A percentile compares a stretch with the other conserved stretches of the same genome.
phyloP scores from a whole-genome alignment of 2,329 filamentous ascomycete genomes.

The Verticillium zaregamsianum region DNA sequence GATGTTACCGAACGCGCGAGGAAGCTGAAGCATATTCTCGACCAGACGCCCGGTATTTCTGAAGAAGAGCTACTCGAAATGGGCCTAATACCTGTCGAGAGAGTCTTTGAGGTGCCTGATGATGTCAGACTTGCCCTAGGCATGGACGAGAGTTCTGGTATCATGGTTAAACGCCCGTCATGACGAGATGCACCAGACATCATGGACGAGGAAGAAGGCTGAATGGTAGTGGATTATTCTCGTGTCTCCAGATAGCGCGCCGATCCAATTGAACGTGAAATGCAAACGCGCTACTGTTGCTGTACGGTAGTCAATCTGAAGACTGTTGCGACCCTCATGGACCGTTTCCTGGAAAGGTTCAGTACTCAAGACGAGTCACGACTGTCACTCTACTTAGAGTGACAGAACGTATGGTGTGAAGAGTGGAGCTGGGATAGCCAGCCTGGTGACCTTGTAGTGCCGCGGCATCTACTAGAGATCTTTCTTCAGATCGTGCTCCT shows the following conservation, averaged over 20 bases:
- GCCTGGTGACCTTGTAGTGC: neutral
- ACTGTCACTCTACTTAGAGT: too few relatives aligned
- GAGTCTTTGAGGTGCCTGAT: constrained; percentile 34
- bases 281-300: too few relatives aligned
- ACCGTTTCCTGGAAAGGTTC: too few relatives aligned
- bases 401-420: too few relatives aligned
- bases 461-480: constrained; percentile 36
- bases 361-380: too few relatives aligned
- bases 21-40: constrained; percentile 40
- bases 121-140: constrained; percentile 25
- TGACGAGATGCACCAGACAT: neutral
- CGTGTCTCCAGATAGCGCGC: neutral
- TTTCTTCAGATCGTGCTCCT: constrained; percentile 62
- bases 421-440: neutral
- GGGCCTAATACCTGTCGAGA: constrained; percentile 41
- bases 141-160: constrained; percentile 19
- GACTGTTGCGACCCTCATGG: too few relatives aligned
- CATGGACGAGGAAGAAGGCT: neutral
- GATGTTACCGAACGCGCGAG: constrained; percentile 54
- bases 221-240: neutral
- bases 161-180: neutral
- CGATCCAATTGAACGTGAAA: too few relatives aligned
- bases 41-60: constrained; percentile 29
- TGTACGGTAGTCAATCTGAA: too few relatives aligned
- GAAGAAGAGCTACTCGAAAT: constrained; percentile 28